Base-by-base conservation (phyloP, 176 grass and related monocot species). In the Carex kokanica region DNA sequence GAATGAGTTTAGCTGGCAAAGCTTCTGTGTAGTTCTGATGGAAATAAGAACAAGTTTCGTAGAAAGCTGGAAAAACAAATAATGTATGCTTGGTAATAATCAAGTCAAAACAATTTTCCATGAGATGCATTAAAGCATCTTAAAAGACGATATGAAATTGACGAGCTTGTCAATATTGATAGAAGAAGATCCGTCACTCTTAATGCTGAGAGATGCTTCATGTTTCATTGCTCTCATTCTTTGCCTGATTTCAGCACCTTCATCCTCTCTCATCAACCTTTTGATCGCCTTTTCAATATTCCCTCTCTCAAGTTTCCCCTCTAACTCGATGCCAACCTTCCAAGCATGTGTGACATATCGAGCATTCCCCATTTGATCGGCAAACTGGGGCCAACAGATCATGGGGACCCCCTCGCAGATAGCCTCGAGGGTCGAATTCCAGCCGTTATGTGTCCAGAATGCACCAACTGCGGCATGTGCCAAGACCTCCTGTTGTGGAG, bases 361-460 rank as follows among this genome's bases (percentile, higher is more conserved):
- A 21, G 67, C 25, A 36, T 88, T 88, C 11, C 69, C 81, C 70
- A 84, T 83, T 60, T 88, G 86, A 71, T 88, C 86, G 3, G 49
- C 49, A 65, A 88, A 88, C 17, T 21, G 64, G 11, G 86, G 86
- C 8, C 60, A 29, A 45, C 86, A 88, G 41, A 88, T 56, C 86
- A 88, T 83, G 0, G 86, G 86, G 1, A 88, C 81, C 57, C 86
- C 86, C 51, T 83, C 81, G 2, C 57, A 74, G 0, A 88, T 79
- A 45, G 78, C 74, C 60, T 88, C 87, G 1, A 88, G 18, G 1
- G 82, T 88, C 4, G 86, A 88, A 78, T 88, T 88, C 86, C 86
- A 88, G 31, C 86, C 87, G 20, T 13, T 38, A 36, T 88, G 87
- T 18, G 87, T 88, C 77, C 52, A 65, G 56, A 88, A 88, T 5